Percentiles rank a stretch among this genome's conserved stretches.
These are phyloP conservation scores for Entophlyctis luteolus DNA, from an alignment of 192 early-diverging fungal species.

Conservation along the genomic window DNA sequence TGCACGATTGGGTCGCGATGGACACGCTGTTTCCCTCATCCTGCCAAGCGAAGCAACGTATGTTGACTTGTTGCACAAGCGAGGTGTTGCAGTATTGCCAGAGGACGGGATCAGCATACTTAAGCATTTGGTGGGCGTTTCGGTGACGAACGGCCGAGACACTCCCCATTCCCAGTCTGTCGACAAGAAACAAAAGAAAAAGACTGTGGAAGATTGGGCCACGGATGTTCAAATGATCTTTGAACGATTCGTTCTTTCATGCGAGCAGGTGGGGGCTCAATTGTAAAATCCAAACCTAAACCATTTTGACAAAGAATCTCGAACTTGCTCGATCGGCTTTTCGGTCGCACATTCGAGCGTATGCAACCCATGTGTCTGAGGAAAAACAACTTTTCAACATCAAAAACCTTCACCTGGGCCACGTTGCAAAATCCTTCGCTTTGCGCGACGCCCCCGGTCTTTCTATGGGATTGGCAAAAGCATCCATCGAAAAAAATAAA, in stretches of 20 bases:
- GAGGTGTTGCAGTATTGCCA: conserved; percentile 33
- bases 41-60: conserved; percentile 76
- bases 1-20: conserved; percentile 85
- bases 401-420: conserved; percentile 90
- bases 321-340: conserved; percentile 76
- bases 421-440: conserved; percentile 95
- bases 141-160: conserved; percentile 19
- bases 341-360: conserved; percentile 84
- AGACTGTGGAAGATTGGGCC: conserved; percentile 47
- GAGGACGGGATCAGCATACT: conserved; percentile 19
- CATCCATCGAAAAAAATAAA: not conserved
- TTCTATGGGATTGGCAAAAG: conserved; percentile 11
- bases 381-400: conserved; percentile 94
- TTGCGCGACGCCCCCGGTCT: conserved; percentile 79
- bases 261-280: conserved; percentile 51
- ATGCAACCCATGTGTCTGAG: conserved; percentile 81
- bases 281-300: too few species aligned
- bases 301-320: conserved; percentile 44
- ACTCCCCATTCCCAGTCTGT: not conserved
- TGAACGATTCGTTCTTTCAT: conserved; percentile 68
- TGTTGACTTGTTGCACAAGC: conserved; percentile 66
- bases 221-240: conserved; percentile 61
- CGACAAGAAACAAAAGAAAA: conserved; percentile 41
- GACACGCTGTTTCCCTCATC: conserved; percentile 80
- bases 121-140: conserved; percentile 6